Evolutionary conservation across 2,329 filamentous ascomycete genomes (phyloP), one percentile per base, ranked within the genome.

Genomic region (Trichophyton verrucosum): DNA sequence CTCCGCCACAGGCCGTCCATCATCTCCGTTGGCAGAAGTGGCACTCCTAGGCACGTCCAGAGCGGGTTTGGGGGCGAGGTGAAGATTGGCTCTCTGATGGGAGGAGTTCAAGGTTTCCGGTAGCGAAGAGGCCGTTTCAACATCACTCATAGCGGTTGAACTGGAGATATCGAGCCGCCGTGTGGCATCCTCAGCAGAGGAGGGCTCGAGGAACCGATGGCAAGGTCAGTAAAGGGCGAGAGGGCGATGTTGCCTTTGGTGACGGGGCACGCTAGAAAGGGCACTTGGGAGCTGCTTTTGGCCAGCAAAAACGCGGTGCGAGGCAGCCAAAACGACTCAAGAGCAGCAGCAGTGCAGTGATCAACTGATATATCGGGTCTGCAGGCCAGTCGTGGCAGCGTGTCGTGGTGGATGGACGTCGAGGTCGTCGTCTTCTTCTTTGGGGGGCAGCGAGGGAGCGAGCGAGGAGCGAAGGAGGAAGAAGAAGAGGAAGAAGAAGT

Each of bases 81-180:
- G 56, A 15, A 44, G 17, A 22, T 24, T 24, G 38, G 56, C 56
- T 42, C 22, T 44, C 7, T 24, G n/a, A 58, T 27, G 57, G 44
- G 44, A 38, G 44, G 44, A 49, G 42, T 49, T 36, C 20, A 49
- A 22, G 24, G 59, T 38, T 17, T 58, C 36, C 57, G 62, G 53
- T 51, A 63, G 58, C 33, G 60, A 69, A 64, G 72, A 68, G 66
- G 72, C 70, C 66, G 72, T 69, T 63, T 75, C 74, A 66, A 72
- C 74, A 76, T 76, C 74, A 76, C 73, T 76, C 74, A 76, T 76
- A 75, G 73, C 74, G 74, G 71, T 73, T 75, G 68, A 71, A 73
- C 69, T 73, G 68, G 72, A 72, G 67, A 66, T 68, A 65, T 69
- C 68, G 67, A 63, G 62, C 65, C 73, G 68, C 71, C 69, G 72